Evolutionary conservation across 1,284 basidiomycete species (phyloP).

Genomic region (Peniophora sp.): DNA sequence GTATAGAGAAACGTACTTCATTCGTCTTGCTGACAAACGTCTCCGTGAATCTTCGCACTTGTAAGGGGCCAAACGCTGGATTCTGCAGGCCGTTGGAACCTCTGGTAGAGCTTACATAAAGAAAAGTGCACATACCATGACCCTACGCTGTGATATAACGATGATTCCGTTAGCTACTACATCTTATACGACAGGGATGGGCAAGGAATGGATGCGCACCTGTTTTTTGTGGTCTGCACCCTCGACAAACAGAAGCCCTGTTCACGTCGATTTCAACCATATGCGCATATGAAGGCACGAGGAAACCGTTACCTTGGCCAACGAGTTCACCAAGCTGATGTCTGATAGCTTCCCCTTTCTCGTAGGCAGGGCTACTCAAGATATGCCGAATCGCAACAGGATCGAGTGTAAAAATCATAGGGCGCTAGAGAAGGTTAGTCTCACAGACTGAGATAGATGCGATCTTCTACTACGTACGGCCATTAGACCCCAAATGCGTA

Average conservation of each 20-base stretch:
- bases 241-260: conserved; percentile 36
- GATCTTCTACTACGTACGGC: conserved; percentile 18
- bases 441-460: neutral
- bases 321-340: conserved; percentile 29
- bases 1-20: conserved; percentile 10
- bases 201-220: neutral
- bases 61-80: conserved; percentile 23
- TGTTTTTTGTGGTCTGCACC: conserved; percentile 14
- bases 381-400: conserved; percentile 41
- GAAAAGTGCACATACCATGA: conserved; percentile 1
- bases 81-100: conserved; percentile 12
- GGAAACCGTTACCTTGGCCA: conserved; percentile 29
- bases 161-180: too few species aligned
- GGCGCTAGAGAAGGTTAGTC: conserved; percentile 28
- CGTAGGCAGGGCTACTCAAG: conserved; percentile 34
- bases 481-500: conserved; percentile 36
- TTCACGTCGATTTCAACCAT: neutral
- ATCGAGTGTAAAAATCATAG: conserved; percentile 30
- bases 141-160: conserved; percentile 2
- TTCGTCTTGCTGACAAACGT: conserved; percentile 23
- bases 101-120: neutral
- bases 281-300: neutral
- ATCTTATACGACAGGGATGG: neutral
- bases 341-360: conserved; percentile 31
- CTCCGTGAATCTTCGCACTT: conserved; percentile 22